Conservation (phyloP, 2,329 filamentous ascomycete species). For the Cladophialophora carrionii region DNA sequence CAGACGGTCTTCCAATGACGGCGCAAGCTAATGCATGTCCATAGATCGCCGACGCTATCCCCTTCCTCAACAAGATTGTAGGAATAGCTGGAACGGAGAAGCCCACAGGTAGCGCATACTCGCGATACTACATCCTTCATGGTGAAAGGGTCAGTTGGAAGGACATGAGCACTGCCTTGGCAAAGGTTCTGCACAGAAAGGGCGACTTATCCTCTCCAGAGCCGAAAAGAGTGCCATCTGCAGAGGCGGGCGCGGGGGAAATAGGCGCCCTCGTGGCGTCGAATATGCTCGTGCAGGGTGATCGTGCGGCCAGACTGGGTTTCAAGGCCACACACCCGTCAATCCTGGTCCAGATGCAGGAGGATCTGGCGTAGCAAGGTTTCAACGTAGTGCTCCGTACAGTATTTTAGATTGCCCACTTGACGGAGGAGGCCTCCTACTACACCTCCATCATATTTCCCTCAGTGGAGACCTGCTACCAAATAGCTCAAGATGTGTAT, state of each 20-base stretch:
- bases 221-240: constrained; percentile 22
- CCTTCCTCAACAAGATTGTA: constrained; percentile 29
- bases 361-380: constrained; percentile 16
- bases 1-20: not conserved
- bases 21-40: not conserved
- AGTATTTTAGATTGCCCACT: not conserved
- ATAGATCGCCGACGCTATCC: constrained; percentile 20
- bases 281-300: constrained; percentile 29
- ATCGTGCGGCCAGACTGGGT: constrained; percentile 25
- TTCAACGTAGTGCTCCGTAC: not conserved
- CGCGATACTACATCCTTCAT: constrained; percentile 29
- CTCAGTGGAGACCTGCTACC: too few species aligned
- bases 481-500: too few species aligned
- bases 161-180: constrained; percentile 21
- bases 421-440: too few species aligned
- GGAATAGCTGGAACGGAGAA: constrained; percentile 26
- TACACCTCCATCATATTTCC: too few species aligned
- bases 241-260: constrained; percentile 22
- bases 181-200: constrained; percentile 24
- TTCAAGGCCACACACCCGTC: constrained; percentile 26
- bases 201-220: constrained; percentile 19
- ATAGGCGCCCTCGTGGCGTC: constrained; percentile 15
- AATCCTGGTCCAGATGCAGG: constrained; percentile 17
- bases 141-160: constrained; percentile 29
- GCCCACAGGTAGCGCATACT: constrained; percentile 25